phyloP scores from a whole-genome alignment of 1,284 basidiomycete genomes.

The Naganishia cerealis region DNA sequence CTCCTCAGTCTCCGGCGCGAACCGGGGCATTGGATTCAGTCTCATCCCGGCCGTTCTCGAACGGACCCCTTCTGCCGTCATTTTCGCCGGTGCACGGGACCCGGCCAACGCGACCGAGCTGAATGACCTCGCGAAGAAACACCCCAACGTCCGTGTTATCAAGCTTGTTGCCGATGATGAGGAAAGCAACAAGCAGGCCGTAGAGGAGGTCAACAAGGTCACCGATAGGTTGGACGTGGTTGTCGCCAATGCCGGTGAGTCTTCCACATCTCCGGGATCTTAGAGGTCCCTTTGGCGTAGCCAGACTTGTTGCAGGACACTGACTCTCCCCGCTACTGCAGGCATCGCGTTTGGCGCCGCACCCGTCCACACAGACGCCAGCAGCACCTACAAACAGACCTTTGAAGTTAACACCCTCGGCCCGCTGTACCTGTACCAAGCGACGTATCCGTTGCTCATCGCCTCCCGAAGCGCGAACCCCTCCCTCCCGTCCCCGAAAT shows the following conservation, averaged over 20 bases:
- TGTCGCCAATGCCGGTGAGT: conserved; percentile 31
- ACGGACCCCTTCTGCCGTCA: conserved; percentile 30
- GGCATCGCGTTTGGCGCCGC: neutral
- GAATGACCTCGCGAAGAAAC: conserved; percentile 29
- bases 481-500: conserved; percentile 28
- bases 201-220: conserved; percentile 28
- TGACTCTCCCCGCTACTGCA: conserved; percentile 7
- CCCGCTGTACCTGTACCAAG: conserved; percentile 37
- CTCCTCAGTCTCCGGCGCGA: conserved; percentile 36
- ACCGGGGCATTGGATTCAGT: conserved; percentile 36
- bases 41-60: conserved; percentile 34
- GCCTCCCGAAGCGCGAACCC: neutral
- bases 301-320: neutral
- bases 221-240: conserved; percentile 33
- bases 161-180: conserved; percentile 34
- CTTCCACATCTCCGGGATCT: neutral
- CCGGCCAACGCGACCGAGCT: conserved; percentile 32
- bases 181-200: conserved; percentile 33
- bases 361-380: neutral
- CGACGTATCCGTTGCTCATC: conserved; percentile 29
- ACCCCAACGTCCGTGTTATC: conserved; percentile 25
- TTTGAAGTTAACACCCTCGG: conserved; percentile 37
- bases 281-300: neutral
- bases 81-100: conserved; percentile 40
- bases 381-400: conserved; percentile 1